Conservation (phyloP, 768 basidiomycete species). For the Agrocybe pediades region DNA sequence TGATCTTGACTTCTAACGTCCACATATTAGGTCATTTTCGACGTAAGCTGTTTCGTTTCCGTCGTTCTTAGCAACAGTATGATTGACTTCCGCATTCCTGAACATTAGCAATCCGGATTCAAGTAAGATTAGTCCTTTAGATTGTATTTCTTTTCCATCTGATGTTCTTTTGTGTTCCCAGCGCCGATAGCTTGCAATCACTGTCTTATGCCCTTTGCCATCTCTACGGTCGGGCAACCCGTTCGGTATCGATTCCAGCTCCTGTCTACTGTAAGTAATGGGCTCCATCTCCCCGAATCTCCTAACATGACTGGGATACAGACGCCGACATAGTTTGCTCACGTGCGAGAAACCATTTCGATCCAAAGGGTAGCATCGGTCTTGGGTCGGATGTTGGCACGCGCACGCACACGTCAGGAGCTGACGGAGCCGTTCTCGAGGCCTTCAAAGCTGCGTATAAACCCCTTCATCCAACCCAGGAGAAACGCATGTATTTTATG, state of each 20-base stretch:
- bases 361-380: slow-evolving; percentile 2
- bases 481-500: slow-evolving; percentile 7
- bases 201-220: slow-evolving; percentile 28
- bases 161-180: slow-evolving; percentile 21
- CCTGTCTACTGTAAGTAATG: slow-evolving; percentile 4
- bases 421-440: not conserved
- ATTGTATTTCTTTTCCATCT: not conserved
- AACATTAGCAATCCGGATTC: slow-evolving; percentile 39
- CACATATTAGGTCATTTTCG: slow-evolving; percentile 36
- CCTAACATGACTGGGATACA: not conserved
- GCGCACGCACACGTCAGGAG: not conserved
- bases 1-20: not conserved
- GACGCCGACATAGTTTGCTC: slow-evolving; percentile 15
- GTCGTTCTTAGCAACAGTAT: not conserved
- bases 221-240: slow-evolving; percentile 8
- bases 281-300: not conserved
- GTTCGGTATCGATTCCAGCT: slow-evolving; percentile 11
- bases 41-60: slow-evolving; percentile 22
- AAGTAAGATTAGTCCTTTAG: slow-evolving; percentile 36
- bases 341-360: slow-evolving; percentile 11
- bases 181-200: slow-evolving; percentile 65
- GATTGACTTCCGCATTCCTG: not conserved
- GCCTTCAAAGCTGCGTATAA: slow-evolving; percentile 8
- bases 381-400: slow-evolving; percentile 12
- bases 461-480: slow-evolving; percentile 3